phyloP scores from a whole-genome alignment of 2,329 filamentous ascomycete genomes.

The Ophiostoma angusticollis region DNA sequence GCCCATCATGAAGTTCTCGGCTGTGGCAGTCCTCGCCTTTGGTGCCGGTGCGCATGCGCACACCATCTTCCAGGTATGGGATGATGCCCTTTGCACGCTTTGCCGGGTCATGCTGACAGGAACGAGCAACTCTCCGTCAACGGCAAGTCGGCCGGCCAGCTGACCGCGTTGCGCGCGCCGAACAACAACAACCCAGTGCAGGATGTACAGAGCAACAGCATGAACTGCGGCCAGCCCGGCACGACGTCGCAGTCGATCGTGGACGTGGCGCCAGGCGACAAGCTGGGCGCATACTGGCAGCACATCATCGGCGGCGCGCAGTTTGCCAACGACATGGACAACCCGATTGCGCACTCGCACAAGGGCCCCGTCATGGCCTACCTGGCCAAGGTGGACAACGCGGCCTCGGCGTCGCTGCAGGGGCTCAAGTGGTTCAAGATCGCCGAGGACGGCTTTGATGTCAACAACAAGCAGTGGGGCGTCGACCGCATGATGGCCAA shows the following conservation, averaged over 20 bases:
- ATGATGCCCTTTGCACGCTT: background rate
- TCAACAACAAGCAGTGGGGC: conserved; percentile 31
- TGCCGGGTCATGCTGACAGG: background rate
- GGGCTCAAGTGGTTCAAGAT: conserved; percentile 43
- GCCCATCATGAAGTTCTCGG: conserved; percentile 27
- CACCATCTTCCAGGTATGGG: conserved; percentile 29
- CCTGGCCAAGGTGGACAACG: conserved; percentile 39
- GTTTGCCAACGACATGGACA: conserved; percentile 33
- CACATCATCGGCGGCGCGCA: conserved; percentile 42
- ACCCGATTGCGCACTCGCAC: conserved; percentile 42
- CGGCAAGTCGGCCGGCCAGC: conserved; percentile 28
- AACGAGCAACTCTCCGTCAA: conserved; percentile 35
- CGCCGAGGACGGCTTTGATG: conserved; percentile 35
- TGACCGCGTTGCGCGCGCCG: conserved; percentile 34
- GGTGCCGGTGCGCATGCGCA: conserved; percentile 27
- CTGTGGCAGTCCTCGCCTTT: conserved; percentile 21
- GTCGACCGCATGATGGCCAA: conserved; percentile 32
- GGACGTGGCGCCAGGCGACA: conserved; percentile 36
- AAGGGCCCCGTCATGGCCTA: conserved; percentile 42
- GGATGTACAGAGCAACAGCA: conserved; percentile 33
- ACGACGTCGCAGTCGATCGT: conserved; percentile 31
- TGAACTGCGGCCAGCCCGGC: conserved; percentile 36
- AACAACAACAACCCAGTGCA: conserved; percentile 40
- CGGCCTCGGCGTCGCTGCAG: conserved; percentile 27
- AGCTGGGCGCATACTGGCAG: conserved; percentile 38